Evolutionary conservation across 2,329 filamentous ascomycete species (phyloP).

Genomic region (Ascochyta viciae-villosae): DNA sequence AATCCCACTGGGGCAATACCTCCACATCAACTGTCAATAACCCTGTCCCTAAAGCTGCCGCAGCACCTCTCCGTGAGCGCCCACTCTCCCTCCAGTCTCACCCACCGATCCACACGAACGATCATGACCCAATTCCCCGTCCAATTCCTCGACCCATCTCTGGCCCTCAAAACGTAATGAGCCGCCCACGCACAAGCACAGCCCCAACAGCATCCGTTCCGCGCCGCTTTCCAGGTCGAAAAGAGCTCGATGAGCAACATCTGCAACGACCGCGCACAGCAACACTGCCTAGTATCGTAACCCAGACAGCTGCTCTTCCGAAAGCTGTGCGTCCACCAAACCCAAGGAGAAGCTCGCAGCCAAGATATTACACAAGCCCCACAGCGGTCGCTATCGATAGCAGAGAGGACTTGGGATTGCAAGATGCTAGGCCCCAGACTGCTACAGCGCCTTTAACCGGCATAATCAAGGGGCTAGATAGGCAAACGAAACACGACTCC

Average conservation of each 20-base stretch:
- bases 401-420: constrained; percentile 6
- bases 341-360: constrained; percentile 12
- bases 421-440: not conserved
- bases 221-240: constrained; percentile 6
- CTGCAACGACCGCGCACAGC: constrained; percentile 11
- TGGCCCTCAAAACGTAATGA: not conserved
- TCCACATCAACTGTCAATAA: not conserved
- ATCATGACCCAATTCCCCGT: constrained; percentile 1
- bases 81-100: constrained; percentile 4
- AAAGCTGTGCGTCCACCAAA: not conserved
- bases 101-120: not conserved
- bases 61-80: not conserved
- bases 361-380: constrained; percentile 26
- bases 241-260: constrained; percentile 9
- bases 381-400: constrained; percentile 2
- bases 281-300: not conserved
- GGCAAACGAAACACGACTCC: constrained; percentile 9
- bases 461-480: not conserved
- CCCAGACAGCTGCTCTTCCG: not conserved
- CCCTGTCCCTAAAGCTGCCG: not conserved
- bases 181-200: constrained; percentile 12
- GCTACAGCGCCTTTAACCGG: not conserved
- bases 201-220: constrained; percentile 9
- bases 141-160: constrained; percentile 14
- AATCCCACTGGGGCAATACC: constrained; percentile 7